These are phyloP conservation scores for Solanum peruvianum DNA, from an alignment of 257 asterid species.

Conservation along the genomic window DNA sequence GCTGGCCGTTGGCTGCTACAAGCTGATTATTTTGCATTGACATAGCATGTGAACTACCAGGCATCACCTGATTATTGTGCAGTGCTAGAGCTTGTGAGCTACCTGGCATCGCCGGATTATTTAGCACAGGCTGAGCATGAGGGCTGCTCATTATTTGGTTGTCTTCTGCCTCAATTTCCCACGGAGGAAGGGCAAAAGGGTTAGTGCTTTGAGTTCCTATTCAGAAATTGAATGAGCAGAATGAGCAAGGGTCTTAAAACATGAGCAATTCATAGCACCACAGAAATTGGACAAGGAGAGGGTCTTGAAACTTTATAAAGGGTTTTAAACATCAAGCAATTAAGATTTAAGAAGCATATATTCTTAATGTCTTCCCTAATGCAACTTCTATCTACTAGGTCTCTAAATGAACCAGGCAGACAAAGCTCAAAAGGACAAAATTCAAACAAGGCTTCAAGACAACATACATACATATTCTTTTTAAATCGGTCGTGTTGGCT, in stretches of 20 bases:
- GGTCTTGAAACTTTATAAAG: neutral
- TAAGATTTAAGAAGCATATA: neutral
- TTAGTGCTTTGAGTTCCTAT: conserved; percentile 39
- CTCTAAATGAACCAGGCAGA: neutral
- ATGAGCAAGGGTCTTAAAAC: neutral
- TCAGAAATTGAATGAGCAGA: neutral
- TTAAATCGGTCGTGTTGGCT: neutral
- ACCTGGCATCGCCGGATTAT: neutral
- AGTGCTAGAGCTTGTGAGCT: neutral
- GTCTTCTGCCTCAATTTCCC: conserved; percentile 64
- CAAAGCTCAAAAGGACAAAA: neutral
- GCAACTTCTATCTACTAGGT: neutral
- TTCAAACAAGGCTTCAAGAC: neutral
- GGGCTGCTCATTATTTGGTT: conserved; percentile 17
- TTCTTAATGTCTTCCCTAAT: neutral
- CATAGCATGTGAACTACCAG: neutral
- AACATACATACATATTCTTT: neutral
- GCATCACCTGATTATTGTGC: neutral
- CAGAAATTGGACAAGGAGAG: neutral
- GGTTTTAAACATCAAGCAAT: neutral
- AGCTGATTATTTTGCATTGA: conserved; percentile 9
- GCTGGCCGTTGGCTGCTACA: conserved; percentile 20
- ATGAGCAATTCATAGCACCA: neutral
- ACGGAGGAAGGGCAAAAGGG: conserved; percentile 83
- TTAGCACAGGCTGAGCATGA: neutral